phyloP scores from a whole-genome alignment of 805 yeast genomes.

The Pichia phayaonensis region DNA sequence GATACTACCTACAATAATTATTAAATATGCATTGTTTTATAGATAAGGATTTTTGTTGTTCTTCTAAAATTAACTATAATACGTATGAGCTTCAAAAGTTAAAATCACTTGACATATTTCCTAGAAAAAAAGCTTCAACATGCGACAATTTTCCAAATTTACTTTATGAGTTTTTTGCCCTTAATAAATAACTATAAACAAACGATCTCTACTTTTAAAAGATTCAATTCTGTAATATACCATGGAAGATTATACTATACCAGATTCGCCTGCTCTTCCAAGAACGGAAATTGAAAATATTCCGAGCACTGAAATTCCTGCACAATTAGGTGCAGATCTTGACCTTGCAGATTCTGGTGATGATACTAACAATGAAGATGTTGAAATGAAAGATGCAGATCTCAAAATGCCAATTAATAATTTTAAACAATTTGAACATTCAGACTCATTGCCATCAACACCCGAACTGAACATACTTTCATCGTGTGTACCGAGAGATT shows the following conservation, averaged over 20 bases:
- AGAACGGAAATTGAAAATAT: not conserved
- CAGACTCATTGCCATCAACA: slow-evolving; percentile 3
- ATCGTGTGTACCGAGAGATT: slow-evolving; percentile 1
- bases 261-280: slow-evolving; percentile 4
- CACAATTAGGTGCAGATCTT: slow-evolving; percentile 5
- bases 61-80: too few relatives aligned
- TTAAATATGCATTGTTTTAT: too few relatives aligned
- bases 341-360: slow-evolving; percentile 12
- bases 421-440: slow-evolving; percentile 11
- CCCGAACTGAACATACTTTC: not conserved
- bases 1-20: too few relatives aligned
- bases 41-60: too few relatives aligned
- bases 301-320: slow-evolving; percentile 7
- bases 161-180: too few relatives aligned
- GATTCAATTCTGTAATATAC: not conserved
- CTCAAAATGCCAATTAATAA: slow-evolving; percentile 6
- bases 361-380: slow-evolving; percentile 15
- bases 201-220: not conserved
- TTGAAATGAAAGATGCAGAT: not conserved
- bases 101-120: too few relatives aligned
- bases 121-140: too few relatives aligned
- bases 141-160: not conserved
- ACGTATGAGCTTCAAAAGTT: too few relatives aligned
- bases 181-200: not conserved
- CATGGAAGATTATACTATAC: not conserved